Conservation (phyloP, 345 rosid species). For the Sapria himalayana region DNA sequence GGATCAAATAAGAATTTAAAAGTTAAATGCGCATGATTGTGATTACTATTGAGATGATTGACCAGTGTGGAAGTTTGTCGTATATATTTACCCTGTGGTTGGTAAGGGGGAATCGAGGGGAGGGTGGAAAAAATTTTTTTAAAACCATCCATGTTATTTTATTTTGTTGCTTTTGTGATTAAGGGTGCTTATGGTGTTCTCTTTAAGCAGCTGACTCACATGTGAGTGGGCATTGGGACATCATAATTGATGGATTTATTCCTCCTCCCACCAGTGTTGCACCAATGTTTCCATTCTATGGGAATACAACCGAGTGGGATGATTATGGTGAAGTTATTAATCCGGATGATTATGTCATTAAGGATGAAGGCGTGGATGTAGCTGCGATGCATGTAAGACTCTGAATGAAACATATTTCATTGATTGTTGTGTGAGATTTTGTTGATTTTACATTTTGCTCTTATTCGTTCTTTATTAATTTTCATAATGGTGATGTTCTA, state of each 20-base stretch:
- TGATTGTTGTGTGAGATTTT: neutral
- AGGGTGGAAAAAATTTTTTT: too few relatives aligned
- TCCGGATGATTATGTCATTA: constrained; percentile 80
- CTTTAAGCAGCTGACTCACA: constrained; percentile 32
- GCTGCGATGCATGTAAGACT: constrained; percentile 41
- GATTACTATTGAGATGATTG: too few relatives aligned
- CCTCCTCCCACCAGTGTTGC: constrained; percentile 62
- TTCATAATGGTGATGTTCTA: too few relatives aligned
- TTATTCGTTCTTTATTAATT: constrained; percentile 1
- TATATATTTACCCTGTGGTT: too few relatives aligned
- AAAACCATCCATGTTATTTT: too few relatives aligned
- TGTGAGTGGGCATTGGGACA: constrained; percentile 43
- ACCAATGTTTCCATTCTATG: constrained; percentile 90
- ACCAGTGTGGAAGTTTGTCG: too few relatives aligned
- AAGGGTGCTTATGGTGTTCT: too few relatives aligned
- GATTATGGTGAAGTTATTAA: constrained; percentile 95
- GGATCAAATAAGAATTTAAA: too few relatives aligned
- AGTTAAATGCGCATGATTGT: too few relatives aligned
- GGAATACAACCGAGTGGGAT: constrained; percentile 69
- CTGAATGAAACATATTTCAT: constrained; percentile 1
- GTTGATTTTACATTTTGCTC: neutral
- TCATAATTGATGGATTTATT: constrained; percentile 84
- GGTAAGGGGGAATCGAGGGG: too few relatives aligned
- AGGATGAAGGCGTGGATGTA: constrained; percentile 76
- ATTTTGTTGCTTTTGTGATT: too few relatives aligned